These are phyloP conservation scores for Streptanthus diversifolius DNA, from an alignment of 345 rosid species.

Conservation along the genomic window DNA sequence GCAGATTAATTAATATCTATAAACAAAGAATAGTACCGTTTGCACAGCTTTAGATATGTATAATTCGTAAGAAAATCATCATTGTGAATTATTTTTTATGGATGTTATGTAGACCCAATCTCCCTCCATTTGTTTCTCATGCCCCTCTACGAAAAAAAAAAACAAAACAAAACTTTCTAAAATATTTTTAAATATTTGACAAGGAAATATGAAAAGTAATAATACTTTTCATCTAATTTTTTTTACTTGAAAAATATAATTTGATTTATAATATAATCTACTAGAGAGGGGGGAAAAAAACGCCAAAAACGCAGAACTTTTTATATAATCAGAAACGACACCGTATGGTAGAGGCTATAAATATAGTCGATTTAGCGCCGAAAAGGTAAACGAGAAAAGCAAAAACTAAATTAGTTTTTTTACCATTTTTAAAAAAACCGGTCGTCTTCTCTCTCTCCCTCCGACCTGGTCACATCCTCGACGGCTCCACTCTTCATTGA, in stretches of 20 bases:
- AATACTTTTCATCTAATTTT: neutral
- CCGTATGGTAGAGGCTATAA: constrained; percentile 8
- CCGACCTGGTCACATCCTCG: constrained; percentile 25
- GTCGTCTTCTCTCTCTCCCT: constrained; percentile 11
- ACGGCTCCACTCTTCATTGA: constrained; percentile 28
- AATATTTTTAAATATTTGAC: neutral
- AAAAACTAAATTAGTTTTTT: neutral
- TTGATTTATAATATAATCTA: neutral
- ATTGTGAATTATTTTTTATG: neutral
- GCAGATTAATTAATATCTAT: neutral
- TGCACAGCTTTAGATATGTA: neutral
- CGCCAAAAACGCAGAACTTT: neutral
- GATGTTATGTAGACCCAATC: neutral
- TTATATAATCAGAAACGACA: neutral
- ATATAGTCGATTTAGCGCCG: constrained; percentile 15
- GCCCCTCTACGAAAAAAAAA: neutral
- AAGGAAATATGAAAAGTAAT: neutral
- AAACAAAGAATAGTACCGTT: neutral
- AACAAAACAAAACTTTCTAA: neutral
- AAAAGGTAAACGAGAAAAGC: neutral
- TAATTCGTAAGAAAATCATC: neutral
- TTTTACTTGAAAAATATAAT: neutral
- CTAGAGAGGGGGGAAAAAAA: neutral
- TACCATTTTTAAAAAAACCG: neutral
- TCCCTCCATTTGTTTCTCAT: neutral